Evolutionary conservation across 306 rosid genomes (phyloP).

Genomic region (Heteromeles arbutifolia): DNA sequence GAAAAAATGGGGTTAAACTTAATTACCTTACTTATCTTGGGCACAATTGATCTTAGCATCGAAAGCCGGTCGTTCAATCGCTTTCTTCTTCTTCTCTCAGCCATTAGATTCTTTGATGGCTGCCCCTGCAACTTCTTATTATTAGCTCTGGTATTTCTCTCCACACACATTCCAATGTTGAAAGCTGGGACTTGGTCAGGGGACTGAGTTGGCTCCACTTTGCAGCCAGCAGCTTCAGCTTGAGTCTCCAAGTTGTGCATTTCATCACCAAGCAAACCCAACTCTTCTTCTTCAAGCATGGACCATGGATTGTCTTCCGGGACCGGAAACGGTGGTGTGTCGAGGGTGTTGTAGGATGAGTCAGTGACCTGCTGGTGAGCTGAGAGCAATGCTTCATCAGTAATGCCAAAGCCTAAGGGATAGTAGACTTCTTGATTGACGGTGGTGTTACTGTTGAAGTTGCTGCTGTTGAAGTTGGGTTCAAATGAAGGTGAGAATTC

Average conservation of each 20-base stretch:
- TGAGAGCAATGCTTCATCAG: constrained; percentile 25
- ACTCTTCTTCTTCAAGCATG: constrained; percentile 52
- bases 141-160: constrained; percentile 36
- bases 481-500: constrained; percentile 31
- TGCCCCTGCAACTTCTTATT: constrained; percentile 69
- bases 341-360: constrained; percentile 35
- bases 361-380: constrained; percentile 45
- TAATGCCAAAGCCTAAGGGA: constrained; percentile 19
- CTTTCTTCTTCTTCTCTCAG: constrained; percentile 86
- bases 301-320: constrained; percentile 42
- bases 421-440: constrained; percentile 46
- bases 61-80: constrained; percentile 82
- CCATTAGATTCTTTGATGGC: constrained; percentile 97
- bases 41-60: constrained; percentile 93
- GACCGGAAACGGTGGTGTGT: constrained; percentile 37
- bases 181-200: constrained; percentile 53
- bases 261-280: constrained; percentile 46
- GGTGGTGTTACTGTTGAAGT: not conserved
- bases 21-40: constrained; percentile 88
- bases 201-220: constrained; percentile 58
- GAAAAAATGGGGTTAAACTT: not conserved
- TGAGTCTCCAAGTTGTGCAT: constrained; percentile 51
- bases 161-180: constrained; percentile 35
- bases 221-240: constrained; percentile 37
- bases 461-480: constrained; percentile 9